Conservation (phyloP, 2,329 filamentous ascomycete species). For the Ophiostoma triangulosporum region DNA sequence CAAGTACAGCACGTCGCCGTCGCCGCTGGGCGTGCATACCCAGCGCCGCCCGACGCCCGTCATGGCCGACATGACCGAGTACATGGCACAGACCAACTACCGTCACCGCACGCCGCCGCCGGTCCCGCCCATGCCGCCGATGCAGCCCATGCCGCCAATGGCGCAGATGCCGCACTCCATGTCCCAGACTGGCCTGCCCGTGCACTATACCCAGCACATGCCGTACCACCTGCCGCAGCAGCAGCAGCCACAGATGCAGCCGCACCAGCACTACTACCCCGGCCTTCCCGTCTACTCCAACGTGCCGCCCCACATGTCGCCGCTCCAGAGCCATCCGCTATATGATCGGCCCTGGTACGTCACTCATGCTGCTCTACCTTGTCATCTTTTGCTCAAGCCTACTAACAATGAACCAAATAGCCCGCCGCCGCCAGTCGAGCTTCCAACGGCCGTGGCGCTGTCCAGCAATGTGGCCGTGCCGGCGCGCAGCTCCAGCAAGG, state of each 20-base stretch:
- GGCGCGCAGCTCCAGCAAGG: neutral
- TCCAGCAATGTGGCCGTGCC: conserved; percentile 5
- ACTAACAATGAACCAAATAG: neutral
- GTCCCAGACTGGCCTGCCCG: neutral
- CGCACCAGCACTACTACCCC: neutral
- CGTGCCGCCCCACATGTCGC: conserved; percentile 4
- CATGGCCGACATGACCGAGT: conserved; percentile 2
- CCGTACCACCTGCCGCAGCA: neutral
- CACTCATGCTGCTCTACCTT: neutral
- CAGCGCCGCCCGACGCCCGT: neutral
- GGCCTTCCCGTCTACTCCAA: conserved; percentile 6
- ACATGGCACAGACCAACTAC: conserved; percentile 2
- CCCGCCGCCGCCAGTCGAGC: conserved; percentile 18
- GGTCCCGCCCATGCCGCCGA: neutral
- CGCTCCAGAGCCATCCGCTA: conserved; percentile 8
- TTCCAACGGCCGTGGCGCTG: conserved; percentile 19
- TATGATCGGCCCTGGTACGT: conserved; percentile 8
- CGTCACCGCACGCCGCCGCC: conserved; percentile 4
- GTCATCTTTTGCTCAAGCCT: neutral
- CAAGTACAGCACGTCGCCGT: neutral
- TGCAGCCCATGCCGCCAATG: neutral
- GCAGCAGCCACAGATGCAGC: neutral
- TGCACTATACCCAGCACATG: neutral
- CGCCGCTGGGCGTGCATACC: neutral
- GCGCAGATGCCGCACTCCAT: neutral